Evolutionary conservation across 83 land plant species (phyloP), one percentile per base, ranked within the genome.

Genomic region (Larix sibirica): DNA sequence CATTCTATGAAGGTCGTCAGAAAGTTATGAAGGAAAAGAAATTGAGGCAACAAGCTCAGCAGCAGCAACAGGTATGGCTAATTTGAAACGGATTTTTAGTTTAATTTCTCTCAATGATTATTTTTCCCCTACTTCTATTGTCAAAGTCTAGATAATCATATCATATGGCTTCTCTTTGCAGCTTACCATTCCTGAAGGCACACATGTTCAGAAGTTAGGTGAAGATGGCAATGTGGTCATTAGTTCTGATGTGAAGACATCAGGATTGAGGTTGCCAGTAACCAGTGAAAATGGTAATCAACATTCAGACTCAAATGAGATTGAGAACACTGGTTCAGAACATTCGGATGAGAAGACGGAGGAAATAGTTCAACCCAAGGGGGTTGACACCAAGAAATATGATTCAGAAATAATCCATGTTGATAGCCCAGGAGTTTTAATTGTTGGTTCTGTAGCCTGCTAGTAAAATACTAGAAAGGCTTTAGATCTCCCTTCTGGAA

Each of bases 1-100:
- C 79, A 82, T 89, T 89, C 71, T 92, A 90, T 71, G 95, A 92
- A 68, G 80, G 82, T 66, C 91, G 91, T 36, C 91, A 33, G 36
- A 33, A 1, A 33, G 91, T 33, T 90, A 88, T 90, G 87, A 87
- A 83, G 61, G 95, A 88, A 67, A 91, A 83, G 61, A 90, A 84
- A 77, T 75, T 86, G 13, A 80, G 87, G 76, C 60, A 81, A 18
- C 90, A 81, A 28, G 56, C 54, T 24, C 86, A 83, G 58, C 79
- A 76, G 31, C 58, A 54, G 14, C 79, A 76, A 69, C 74, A 38
- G 28, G 79, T 76, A 50, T 50, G 60, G 6, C 40, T 33, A 69
- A 17, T 33, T 69, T 69, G 42, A 18, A 69, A 69, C 7, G 36
- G n/a, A 16, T 36, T 4, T 69, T 31, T 0, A 2, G 4, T 33